Evolutionary conservation across 2,329 filamentous ascomycete species (phyloP).

Genomic region (Alternaria solani): DNA sequence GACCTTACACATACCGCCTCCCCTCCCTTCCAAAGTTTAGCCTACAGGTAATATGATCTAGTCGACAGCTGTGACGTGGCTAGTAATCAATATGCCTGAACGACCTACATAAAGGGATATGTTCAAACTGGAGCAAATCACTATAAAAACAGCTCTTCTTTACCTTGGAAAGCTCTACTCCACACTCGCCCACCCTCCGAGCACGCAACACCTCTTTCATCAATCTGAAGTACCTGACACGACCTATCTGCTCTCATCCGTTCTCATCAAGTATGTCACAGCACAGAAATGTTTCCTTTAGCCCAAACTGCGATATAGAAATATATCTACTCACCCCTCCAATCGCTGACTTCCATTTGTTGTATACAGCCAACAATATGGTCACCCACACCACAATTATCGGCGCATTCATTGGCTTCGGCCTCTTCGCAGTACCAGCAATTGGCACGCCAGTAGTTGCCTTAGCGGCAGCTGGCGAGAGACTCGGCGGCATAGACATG

Average conservation of each 20-base stretch:
- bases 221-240: background rate
- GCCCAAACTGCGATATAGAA: background rate
- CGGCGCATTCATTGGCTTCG: background rate
- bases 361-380: background rate
- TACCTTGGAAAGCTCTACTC: background rate
- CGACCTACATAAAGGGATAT: background rate
- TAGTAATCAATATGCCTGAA: background rate
- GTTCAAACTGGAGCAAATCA: background rate
- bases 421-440: background rate
- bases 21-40: background rate
- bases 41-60: background rate
- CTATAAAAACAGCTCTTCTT: background rate
- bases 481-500: conserved; percentile 1
- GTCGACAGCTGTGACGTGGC: background rate
- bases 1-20: background rate
- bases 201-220: background rate
- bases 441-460: background rate
- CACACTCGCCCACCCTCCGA: background rate
- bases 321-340: background rate
- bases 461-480: background rate
- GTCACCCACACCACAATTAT: background rate
- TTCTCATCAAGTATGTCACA: background rate
- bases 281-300: background rate
- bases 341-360: background rate
- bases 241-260: background rate